Base-by-base conservation (phyloP, 2,329 filamentous ascomycete species). In the Exophiala spinifera region DNA sequence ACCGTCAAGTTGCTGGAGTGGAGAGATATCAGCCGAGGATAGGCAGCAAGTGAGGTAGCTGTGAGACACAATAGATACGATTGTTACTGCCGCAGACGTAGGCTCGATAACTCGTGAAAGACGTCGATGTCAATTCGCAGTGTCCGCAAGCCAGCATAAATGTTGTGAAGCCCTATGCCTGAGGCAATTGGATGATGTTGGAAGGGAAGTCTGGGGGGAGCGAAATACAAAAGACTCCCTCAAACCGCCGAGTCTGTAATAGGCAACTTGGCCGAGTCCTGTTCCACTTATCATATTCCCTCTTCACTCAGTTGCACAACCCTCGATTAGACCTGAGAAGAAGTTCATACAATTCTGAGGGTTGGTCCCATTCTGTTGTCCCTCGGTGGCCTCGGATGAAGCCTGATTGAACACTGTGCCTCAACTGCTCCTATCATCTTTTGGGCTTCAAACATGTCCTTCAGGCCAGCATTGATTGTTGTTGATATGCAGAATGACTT, bases 401-500 rank as follows among this genome's bases (percentile, higher is more conserved):
- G 6, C 28, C 4, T 11, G 11, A 31, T 31, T 31, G 28, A 31
- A 3, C 10, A 6, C 10, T 10, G 11, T 3, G 6, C 11, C 28
- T 10, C 28, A 31, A 31, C 28, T 11, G 28, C 6, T 10, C 28
- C 28, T n/a, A 42, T 13, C 15, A 13, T n/a, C n/a, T 8, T 20
- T 23, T n/a, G n/a, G 28, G 40, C 40, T 23, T 5, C 28, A 21
- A 47, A 14, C 42, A 62, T 62, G 60, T 40, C 59, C 25, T 78
- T 76, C 65, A 72, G 68, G 37, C 78, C 83, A 42, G 83, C 83
- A n/a, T 71, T 87, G 34, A 71, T 96, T 45, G 80, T 96, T 10
- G 86, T 96, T 49, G 91, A 96, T 71, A 79, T 95, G 67, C 94
- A 97, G 72, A 87, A 96, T 71, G 92, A 97, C 75, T 97, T 96